A percentile compares a stretch with the other conserved stretches of the same genome.
Evolutionary conservation across 768 basidiomycete genomes (phyloP).

Genomic region (Calocera viscosa): DNA sequence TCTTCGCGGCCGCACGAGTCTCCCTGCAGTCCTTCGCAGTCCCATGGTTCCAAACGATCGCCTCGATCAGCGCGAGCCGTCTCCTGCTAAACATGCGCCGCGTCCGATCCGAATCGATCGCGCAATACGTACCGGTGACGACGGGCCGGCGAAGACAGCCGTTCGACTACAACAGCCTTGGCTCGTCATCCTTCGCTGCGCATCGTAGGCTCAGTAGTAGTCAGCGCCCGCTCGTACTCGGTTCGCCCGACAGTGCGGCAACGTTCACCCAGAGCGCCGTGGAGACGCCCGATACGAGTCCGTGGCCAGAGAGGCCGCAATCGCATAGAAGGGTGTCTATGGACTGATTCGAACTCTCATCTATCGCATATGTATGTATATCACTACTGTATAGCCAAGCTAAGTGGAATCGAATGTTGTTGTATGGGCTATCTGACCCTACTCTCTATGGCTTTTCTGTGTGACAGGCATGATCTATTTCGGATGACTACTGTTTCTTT

Average conservation of each 20-base stretch:
- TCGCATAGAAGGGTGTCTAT: neutral
- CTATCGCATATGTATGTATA: slow-evolving; percentile 2
- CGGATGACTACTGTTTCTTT: neutral
- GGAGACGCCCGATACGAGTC: slow-evolving; percentile 3
- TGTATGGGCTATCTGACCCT: neutral
- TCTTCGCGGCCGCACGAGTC: neutral
- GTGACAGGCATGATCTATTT: neutral
- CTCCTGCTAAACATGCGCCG: slow-evolving; percentile 1
- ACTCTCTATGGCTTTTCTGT: neutral
- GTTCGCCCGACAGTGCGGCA: neutral
- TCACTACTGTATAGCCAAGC: neutral
- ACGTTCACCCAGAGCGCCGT: neutral
- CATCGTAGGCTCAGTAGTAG: neutral
- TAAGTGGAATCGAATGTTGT: neutral
- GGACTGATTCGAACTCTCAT: neutral
- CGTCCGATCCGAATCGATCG: neutral
- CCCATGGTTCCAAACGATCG: slow-evolving; percentile 3
- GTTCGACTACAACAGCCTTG: slow-evolving; percentile 6
- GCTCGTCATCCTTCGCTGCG: neutral
- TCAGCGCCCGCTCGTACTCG: neutral
- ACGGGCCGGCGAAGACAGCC: neutral
- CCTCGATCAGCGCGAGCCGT: slow-evolving; percentile 4
- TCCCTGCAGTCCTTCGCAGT: slow-evolving; percentile 1
- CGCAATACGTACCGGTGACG: neutral
- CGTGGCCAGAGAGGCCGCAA: neutral